Base-by-base conservation (phyloP, 1,284 basidiomycete genomes). In the Filobasidium uniguttulatum region DNA sequence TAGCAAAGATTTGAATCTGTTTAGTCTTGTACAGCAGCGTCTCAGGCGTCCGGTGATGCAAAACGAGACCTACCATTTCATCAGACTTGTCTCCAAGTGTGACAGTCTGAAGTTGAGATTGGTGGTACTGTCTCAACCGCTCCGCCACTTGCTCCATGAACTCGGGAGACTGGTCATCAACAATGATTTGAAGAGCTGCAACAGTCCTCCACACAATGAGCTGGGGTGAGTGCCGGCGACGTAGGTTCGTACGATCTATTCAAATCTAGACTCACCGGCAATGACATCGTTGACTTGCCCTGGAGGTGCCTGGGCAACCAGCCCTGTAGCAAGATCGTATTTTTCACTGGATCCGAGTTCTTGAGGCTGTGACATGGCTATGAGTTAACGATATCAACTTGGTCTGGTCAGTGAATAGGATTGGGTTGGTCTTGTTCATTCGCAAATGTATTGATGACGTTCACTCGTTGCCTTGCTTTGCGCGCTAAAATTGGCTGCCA, bases 201-300 rank as follows among this genome's bases (percentile, higher is more conserved):
- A 4, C 17, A 48, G n/a, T 26, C n/a, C n/a, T n/a, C n/a, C n/a
- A n/a, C n/a, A n/a, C n/a, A 40, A 36, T 57, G 17, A 44, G 17
- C 35, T 46, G 19, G 20, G 36, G 8, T 26, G 34, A 25, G 8
- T 5, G 14, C 26, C 17, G 22, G 10, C 17, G 22, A 30, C 20
- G 26, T 50, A 48, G 49, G 49, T 54, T 52, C 49, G 46, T 40
- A 49, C 36, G 49, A 40, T 36, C 34, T 36, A 5, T 3, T 5
- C 17, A 15, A 34, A 37, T 20, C 19, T 23, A 3, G 37, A 47
- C 50, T 17, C 25, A 47, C 50, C 50, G 8, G 38, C 88, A 53
- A 93, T 75, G 23, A 93, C 87, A 71, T 93, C 89, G 65, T 91
- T 93, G 60, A 93, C 89, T 71, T 96, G 85, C 48, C 90, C 90